Percentiles rank a stretch among this genome's conserved stretches.
Conservation (phyloP, 225 moss, liverwort and hornwort genomes). For the Polytrichum commune region DNA sequence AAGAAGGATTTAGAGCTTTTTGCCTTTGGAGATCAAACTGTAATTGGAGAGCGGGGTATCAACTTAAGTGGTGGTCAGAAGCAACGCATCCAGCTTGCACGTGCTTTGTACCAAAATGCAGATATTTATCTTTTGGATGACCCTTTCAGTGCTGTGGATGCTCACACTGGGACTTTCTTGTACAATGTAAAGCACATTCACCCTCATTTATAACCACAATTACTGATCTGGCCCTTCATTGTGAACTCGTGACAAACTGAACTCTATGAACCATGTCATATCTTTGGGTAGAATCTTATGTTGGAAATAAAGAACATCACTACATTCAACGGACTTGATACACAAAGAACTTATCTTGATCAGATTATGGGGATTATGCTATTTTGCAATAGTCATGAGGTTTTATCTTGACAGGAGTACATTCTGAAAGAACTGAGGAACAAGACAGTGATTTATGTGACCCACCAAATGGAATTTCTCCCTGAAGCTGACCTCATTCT, state of each 20-base stretch:
- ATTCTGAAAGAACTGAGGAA: slow-evolving; percentile 42
- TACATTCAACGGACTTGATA: too few relatives aligned
- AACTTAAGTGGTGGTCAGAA: slow-evolving; percentile 71
- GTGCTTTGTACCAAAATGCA: slow-evolving; percentile 60
- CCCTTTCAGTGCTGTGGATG: slow-evolving; percentile 71
- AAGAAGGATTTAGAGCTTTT: slow-evolving; percentile 62
- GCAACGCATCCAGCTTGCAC: slow-evolving; percentile 66
- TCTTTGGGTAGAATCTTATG: too few relatives aligned
- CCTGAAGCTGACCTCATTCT: slow-evolving; percentile 62
- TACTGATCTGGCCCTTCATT: too few relatives aligned
- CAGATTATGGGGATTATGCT: too few relatives aligned
- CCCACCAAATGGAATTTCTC: slow-evolving; percentile 68
- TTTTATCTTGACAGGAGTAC: slow-evolving; percentile 32
- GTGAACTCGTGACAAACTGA: too few relatives aligned
- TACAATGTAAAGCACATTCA: slow-evolving; percentile 34
- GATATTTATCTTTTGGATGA: slow-evolving; percentile 66
- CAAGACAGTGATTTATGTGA: slow-evolving; percentile 64
- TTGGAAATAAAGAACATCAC: too few relatives aligned
- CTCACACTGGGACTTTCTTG: slow-evolving; percentile 55
- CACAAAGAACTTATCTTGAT: neutral
- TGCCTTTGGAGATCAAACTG: slow-evolving; percentile 58
- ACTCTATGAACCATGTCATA: too few relatives aligned
- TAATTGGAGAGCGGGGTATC: slow-evolving; percentile 67
- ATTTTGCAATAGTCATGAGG: too few relatives aligned
- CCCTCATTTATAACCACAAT: too few relatives aligned